A percentile compares a stretch with the other conserved stretches of the same genome.
phyloP scores from a whole-genome alignment of 148 eudicot genomes.

The Fagopyrum tataricum region DNA sequence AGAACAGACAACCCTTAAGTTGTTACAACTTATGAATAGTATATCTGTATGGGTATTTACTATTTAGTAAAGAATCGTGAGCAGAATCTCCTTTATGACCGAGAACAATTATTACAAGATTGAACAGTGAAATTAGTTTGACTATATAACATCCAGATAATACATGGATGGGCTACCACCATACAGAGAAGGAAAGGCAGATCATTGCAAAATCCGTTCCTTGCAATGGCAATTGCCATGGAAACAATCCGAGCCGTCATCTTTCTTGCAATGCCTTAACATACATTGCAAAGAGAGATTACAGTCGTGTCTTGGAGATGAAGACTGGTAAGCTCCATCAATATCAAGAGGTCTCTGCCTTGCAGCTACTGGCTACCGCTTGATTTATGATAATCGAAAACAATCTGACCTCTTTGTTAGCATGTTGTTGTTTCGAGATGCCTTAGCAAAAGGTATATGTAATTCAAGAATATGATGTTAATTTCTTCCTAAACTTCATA shows the following conservation, averaged over 20 bases:
- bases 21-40: too few species aligned
- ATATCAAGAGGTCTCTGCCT: not conserved
- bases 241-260: not conserved
- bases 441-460: conserved; percentile 31
- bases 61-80: conserved; percentile 12
- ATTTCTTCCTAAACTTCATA: too few species aligned
- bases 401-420: too few species aligned
- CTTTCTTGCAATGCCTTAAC: not conserved
- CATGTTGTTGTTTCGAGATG: conserved; percentile 80
- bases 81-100: not conserved
- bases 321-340: not conserved
- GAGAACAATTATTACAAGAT: not conserved
- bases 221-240: not conserved
- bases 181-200: not conserved
- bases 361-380: not conserved
- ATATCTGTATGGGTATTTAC: not conserved
- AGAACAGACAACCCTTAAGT: too few species aligned
- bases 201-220: not conserved
- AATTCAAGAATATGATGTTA: too few species aligned
- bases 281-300: not conserved
- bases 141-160: conserved; percentile 1
- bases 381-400: conserved; percentile 1
- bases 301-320: not conserved
- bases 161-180: not conserved
- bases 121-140: conserved; percentile 2